Conservation (phyloP, 768 basidiomycete species). For the Amanita rimosa region DNA sequence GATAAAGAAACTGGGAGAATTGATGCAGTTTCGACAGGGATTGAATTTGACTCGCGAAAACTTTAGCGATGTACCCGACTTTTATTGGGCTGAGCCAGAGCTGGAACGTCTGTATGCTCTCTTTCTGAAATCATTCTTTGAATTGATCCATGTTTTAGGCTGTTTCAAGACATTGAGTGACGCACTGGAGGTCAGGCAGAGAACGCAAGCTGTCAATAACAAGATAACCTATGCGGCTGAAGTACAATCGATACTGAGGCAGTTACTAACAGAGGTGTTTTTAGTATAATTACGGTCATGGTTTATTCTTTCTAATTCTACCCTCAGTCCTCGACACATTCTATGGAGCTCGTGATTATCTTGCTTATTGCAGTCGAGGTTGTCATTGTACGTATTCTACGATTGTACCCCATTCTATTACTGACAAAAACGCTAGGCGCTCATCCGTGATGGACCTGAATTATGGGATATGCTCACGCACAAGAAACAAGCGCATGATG, state of each 20-base stretch:
- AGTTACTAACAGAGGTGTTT: conserved; percentile 75
- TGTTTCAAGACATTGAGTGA: conserved; percentile 79
- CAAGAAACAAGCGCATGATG: conserved; percentile 14
- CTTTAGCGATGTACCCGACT: conserved; percentile 80
- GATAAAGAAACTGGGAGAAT: conserved; percentile 84
- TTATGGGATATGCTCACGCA: conserved; percentile 48
- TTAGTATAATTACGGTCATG: background rate
- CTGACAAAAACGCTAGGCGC: conserved; percentile 30
- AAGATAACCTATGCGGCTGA: conserved; percentile 89
- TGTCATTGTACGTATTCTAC: conserved; percentile 53
- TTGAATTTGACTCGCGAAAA: conserved; percentile 86
- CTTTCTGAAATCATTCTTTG: background rate
- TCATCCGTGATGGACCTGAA: conserved; percentile 73
- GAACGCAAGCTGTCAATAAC: conserved; percentile 77
- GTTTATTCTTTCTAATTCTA: conserved; percentile 5
- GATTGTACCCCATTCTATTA: conserved; percentile 1
- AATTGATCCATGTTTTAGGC: conserved; percentile 23
- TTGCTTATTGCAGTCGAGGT: conserved; percentile 91
- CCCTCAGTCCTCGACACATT: conserved; percentile 69
- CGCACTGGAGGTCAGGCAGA: conserved; percentile 77
- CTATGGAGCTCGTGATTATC: conserved; percentile 95
- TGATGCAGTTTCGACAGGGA: conserved; percentile 88
- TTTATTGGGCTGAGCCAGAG: conserved; percentile 92
- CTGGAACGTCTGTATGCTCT: conserved; percentile 51
- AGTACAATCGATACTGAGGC: conserved; percentile 81